These are phyloP conservation scores for Penicillium argentinense DNA, from an alignment of 495 filamentous ascomycete genomes.

Conservation along the genomic window DNA sequence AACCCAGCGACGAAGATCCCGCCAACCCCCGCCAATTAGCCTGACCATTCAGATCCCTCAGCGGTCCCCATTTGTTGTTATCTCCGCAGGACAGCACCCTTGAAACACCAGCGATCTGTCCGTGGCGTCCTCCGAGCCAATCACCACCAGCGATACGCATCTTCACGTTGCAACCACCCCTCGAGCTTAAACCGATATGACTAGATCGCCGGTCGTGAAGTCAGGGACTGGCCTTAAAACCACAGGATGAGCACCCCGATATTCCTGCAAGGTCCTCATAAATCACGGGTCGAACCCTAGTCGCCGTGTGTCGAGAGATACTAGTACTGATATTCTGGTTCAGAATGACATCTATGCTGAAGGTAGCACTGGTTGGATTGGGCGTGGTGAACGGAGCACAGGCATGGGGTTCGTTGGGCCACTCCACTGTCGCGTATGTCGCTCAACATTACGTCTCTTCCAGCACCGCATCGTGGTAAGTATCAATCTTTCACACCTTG, in stretches of 20 bases:
- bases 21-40: neutral
- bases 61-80: neutral
- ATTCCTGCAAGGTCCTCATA: too few species aligned
- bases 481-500: too few species aligned
- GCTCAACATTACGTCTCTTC: constrained; percentile 52
- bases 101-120: neutral
- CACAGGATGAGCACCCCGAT: too few species aligned
- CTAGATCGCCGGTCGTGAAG: too few species aligned
- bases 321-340: too few species aligned
- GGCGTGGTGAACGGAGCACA: constrained; percentile 13
- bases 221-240: too few species aligned
- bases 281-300: too few species aligned
- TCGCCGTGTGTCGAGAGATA: too few species aligned
- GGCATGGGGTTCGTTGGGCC: constrained; percentile 60
- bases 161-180: too few species aligned
- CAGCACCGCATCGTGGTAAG: constrained; percentile 39
- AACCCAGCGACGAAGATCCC: constrained; percentile 10
- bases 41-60: neutral
- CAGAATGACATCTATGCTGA: too few species aligned
- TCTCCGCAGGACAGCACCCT: neutral
- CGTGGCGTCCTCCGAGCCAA: neutral
- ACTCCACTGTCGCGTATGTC: constrained; percentile 61
- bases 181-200: too few species aligned
- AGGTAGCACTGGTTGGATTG: constrained; percentile 14
- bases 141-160: too few species aligned